phyloP scores from a whole-genome alignment of 2,329 filamentous ascomycete species.

The Dothistroma septosporum region DNA sequence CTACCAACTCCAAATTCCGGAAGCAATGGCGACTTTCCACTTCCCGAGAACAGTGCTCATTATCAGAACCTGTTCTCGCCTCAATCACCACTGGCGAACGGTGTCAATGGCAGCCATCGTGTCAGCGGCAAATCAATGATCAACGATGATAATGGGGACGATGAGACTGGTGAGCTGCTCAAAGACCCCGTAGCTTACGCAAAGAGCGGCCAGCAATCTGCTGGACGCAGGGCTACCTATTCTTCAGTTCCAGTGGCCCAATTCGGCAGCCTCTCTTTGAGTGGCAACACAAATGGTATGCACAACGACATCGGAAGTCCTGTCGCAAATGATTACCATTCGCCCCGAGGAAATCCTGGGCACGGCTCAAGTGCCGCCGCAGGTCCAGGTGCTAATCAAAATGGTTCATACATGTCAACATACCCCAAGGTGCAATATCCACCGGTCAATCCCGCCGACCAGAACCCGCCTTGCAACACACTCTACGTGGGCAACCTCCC shows the following conservation, averaged over 20 bases:
- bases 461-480: constrained; percentile 96
- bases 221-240: constrained; percentile 63
- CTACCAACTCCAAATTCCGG: constrained; percentile 44
- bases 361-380: constrained; percentile 41
- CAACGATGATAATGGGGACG: constrained; percentile 63
- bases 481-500: constrained; percentile 97
- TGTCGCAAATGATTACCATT: constrained; percentile 50
- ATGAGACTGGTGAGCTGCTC: constrained; percentile 68
- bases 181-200: constrained; percentile 70
- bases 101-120: constrained; percentile 58
- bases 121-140: constrained; percentile 68
- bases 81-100: constrained; percentile 68
- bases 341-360: constrained; percentile 47
- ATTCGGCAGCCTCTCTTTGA: constrained; percentile 67
- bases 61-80: constrained; percentile 66
- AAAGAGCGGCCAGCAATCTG: constrained; percentile 56
- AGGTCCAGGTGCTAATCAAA: constrained; percentile 48
- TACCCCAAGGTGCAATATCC: constrained; percentile 68
- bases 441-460: constrained; percentile 86
- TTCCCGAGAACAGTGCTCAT: constrained; percentile 51
- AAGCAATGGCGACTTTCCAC: constrained; percentile 56
- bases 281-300: constrained; percentile 53
- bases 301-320: constrained; percentile 46
- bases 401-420: constrained; percentile 54
- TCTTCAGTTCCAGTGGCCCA: constrained; percentile 66